Conservation (phyloP, 495 filamentous ascomycete species). For the Sordaria brevicollis region DNA sequence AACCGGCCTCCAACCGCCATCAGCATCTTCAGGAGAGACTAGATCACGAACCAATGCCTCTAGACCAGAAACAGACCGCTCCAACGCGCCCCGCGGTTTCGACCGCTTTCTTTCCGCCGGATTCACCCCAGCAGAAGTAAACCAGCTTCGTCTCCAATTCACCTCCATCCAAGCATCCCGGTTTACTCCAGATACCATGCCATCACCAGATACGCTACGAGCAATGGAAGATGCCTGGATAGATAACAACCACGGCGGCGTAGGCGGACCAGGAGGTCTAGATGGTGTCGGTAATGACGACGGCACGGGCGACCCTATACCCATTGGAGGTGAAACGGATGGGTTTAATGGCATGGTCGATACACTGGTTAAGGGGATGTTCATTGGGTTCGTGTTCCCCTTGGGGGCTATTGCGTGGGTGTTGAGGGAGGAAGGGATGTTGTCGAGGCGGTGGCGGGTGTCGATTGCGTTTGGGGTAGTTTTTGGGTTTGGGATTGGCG, state of each 20-base stretch:
- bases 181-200: slow-evolving; percentile 80
- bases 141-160: slow-evolving; percentile 76
- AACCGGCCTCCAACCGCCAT: slow-evolving; percentile 2
- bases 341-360: slow-evolving; percentile 47
- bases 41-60: neutral
- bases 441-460: slow-evolving; percentile 69
- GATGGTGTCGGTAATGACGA: slow-evolving; percentile 23
- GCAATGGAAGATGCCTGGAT: slow-evolving; percentile 88
- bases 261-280: slow-evolving; percentile 22
- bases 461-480: slow-evolving; percentile 75
- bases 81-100: slow-evolving; percentile 68
- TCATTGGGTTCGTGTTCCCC: slow-evolving; percentile 93
- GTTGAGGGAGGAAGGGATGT: slow-evolving; percentile 79
- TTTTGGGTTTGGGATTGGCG: slow-evolving; percentile 30
- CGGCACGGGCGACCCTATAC: slow-evolving; percentile 20
- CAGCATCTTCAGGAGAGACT: neutral
- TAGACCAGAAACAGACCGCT: slow-evolving; percentile 31
- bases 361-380: slow-evolving; percentile 77
- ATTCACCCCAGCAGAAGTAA: slow-evolving; percentile 72
- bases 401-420: slow-evolving; percentile 76
- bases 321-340: slow-evolving; percentile 30
- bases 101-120: slow-evolving; percentile 72
- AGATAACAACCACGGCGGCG: slow-evolving; percentile 51
- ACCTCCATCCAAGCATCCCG: slow-evolving; percentile 63
- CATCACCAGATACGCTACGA: slow-evolving; percentile 41